These are phyloP conservation scores for Huntiella abstrusa DNA, from an alignment of 2,329 filamentous ascomycete species.

Conservation along the genomic window DNA sequence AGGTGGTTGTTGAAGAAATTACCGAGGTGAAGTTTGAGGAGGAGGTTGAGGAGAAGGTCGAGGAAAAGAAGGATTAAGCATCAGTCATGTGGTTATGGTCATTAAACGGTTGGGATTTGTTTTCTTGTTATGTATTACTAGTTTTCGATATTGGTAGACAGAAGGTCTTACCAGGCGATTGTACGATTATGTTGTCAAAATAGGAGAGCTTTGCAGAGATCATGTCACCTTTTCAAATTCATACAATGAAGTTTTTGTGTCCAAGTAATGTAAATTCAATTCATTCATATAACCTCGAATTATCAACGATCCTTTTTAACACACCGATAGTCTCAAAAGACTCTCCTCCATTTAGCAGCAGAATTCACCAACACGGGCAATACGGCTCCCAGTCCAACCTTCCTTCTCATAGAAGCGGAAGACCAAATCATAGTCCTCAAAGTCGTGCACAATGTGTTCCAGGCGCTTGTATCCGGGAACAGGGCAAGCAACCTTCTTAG, in stretches of 20 bases:
- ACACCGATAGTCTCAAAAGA: too few species aligned
- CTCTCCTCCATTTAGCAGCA: not conserved
- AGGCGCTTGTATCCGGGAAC: constrained; percentile 76
- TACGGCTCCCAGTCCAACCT: constrained; percentile 44
- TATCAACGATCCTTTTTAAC: too few species aligned
- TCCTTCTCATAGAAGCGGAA: constrained; percentile 93
- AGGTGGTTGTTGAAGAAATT: too few species aligned
- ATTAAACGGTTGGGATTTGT: constrained; percentile 1
- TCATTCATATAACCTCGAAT: too few species aligned
- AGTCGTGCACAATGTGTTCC: constrained; percentile 89
- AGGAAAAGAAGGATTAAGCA: not conserved
- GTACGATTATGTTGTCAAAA: not conserved
- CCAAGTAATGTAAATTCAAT: too few species aligned
- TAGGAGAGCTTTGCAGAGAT: too few species aligned
- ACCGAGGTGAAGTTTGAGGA: too few species aligned
- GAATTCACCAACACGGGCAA: constrained; percentile 34
- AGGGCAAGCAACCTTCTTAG: constrained; percentile 24
- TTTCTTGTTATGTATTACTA: not conserved
- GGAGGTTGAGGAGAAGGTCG: not conserved
- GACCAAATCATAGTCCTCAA: constrained; percentile 91
- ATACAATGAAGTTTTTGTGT: too few species aligned
- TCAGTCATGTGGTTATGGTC: not conserved
- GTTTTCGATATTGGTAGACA: not conserved
- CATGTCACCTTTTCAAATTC: too few species aligned
- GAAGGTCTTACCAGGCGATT: not conserved